Evolutionary conservation across 1,139 yeast species (phyloP).

Genomic region (Taphrina sp.): DNA sequence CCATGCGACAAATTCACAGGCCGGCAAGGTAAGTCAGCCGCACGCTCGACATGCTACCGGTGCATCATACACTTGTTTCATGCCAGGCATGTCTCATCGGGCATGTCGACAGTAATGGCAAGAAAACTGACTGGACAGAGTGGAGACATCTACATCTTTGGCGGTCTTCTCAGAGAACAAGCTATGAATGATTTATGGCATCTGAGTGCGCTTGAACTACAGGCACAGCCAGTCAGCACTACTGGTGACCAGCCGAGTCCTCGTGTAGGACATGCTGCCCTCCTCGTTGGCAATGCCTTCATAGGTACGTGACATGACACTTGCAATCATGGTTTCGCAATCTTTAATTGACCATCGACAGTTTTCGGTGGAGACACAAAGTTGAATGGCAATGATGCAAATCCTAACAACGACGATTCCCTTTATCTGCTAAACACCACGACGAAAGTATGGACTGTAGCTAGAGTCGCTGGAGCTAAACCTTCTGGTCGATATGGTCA

Average conservation of each 20-base stretch:
- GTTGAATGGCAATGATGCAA: conserved; percentile 66
- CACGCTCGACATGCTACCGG: too few species aligned
- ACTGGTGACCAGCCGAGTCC: conserved; percentile 83
- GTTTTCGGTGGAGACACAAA: conserved; percentile 97
- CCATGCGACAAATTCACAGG: conserved; percentile 71
- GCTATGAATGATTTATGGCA: conserved; percentile 96
- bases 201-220: conserved; percentile 44
- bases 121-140: too few species aligned
- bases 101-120: too few species aligned
- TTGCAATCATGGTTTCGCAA: too few species aligned
- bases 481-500: conserved; percentile 96
- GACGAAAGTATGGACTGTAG: conserved; percentile 37
- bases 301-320: conserved; percentile 45
- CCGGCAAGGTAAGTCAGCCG: conserved; percentile 53
- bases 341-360: not conserved
- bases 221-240: conserved; percentile 64
- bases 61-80: too few species aligned
- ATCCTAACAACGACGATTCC: conserved; percentile 70
- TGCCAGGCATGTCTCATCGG: too few species aligned
- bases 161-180: conserved; percentile 88
- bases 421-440: conserved; percentile 88
- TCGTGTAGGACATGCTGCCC: conserved; percentile 92
- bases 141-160: conserved; percentile 85
- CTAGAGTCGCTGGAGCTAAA: conserved; percentile 57
- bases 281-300: conserved; percentile 90